Conservation (phyloP, 345 rosid genomes). For the Excoecaria cochinchinensis region DNA sequence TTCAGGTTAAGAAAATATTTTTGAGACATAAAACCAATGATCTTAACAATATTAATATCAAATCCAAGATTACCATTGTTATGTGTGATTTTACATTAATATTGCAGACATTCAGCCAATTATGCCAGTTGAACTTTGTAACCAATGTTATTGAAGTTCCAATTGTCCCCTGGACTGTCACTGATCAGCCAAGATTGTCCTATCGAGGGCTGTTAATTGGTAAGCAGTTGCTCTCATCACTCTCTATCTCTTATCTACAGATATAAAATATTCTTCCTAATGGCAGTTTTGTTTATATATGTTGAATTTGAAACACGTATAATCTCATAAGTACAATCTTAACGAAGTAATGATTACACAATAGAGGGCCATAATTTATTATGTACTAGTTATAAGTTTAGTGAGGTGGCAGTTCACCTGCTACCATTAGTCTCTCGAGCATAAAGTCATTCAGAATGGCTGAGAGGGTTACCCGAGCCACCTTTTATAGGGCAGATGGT, state of each 20-base stretch:
- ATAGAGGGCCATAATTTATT: not conserved
- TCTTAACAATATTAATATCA: too few relatives aligned
- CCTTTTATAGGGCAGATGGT: not conserved
- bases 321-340: not conserved
- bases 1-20: too few relatives aligned
- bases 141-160: constrained; percentile 43
- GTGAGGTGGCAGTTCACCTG: not conserved
- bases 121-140: constrained; percentile 49
- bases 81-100: constrained; percentile 13
- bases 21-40: too few relatives aligned
- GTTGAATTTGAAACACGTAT: not conserved
- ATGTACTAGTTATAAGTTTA: not conserved
- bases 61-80: too few relatives aligned
- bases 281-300: constrained; percentile 3
- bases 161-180: constrained; percentile 59
- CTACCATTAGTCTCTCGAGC: not conserved
- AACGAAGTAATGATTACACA: not conserved
- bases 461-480: not conserved
- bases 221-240: constrained; percentile 29
- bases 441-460: not conserved
- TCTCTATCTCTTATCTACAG: too few relatives aligned
- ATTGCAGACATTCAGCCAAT: constrained; percentile 72
- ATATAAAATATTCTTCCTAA: not conserved
- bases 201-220: constrained; percentile 73
- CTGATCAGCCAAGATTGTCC: constrained; percentile 63